A percentile compares a stretch with the other conserved stretches of the same genome.
Evolutionary conservation across 345 rosid genomes (phyloP).

Genomic region (Arabis alpina): DNA sequence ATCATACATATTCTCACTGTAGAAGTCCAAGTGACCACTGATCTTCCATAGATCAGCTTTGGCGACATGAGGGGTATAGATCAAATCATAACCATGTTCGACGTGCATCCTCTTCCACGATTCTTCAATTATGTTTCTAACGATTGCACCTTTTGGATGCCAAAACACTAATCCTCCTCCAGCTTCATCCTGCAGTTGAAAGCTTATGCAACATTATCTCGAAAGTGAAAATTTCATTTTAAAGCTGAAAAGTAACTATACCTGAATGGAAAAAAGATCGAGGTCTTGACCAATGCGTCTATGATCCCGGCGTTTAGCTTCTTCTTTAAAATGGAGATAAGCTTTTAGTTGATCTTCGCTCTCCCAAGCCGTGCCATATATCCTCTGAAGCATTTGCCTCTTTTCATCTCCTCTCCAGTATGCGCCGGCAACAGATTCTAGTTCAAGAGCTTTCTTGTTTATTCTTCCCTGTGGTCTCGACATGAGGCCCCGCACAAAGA

Average conservation of each 20-base stretch:
- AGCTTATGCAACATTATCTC: not conserved
- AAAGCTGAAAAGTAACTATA: conserved; percentile 33
- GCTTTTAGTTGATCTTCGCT: conserved; percentile 80
- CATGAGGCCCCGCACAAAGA: conserved; percentile 99
- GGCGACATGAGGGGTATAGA: conserved; percentile 94
- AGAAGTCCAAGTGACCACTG: conserved; percentile 96
- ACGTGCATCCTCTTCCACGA: conserved; percentile 83
- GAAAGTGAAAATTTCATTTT: not conserved
- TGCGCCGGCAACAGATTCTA: conserved; percentile 98
- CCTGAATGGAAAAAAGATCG: conserved; percentile 94
- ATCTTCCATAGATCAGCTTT: conserved; percentile 96
- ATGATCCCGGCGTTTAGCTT: conserved; percentile 94
- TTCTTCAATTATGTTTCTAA: conserved; percentile 86
- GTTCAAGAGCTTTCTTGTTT: conserved; percentile 75
- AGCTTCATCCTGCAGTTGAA: conserved; percentile 75
- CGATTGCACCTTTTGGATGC: conserved; percentile 94
- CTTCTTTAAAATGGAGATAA: conserved; percentile 90
- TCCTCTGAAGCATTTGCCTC: conserved; percentile 92
- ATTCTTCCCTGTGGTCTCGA: conserved; percentile 86
- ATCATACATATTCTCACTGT: conserved; percentile 93
- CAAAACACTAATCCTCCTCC: conserved; percentile 99
- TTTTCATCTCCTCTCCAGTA: conserved; percentile 99
- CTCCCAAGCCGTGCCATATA: conserved; percentile 99
- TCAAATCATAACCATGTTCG: conserved; percentile 74
- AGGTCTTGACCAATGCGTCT: conserved; percentile 96